Percentiles rank a stretch among this genome's conserved stretches.
Conservation (phyloP, 2,329 filamentous ascomycete species). For the Cercospora sp. region DNA sequence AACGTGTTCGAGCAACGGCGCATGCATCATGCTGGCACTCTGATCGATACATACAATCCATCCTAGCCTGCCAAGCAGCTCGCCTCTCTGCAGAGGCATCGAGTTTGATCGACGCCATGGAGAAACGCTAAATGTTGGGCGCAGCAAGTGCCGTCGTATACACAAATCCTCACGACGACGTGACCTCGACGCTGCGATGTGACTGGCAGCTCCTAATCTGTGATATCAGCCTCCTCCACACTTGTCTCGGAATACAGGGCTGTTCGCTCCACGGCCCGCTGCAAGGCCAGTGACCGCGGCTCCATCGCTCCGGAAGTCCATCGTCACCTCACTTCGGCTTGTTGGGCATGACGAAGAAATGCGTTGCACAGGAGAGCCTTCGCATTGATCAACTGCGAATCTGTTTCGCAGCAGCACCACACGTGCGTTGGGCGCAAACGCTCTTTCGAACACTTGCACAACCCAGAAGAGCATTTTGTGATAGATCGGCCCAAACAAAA, state of each 20-base stretch:
- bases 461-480: not conserved
- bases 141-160: not conserved
- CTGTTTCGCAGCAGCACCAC: not conserved
- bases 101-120: not conserved
- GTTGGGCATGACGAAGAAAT: not conserved
- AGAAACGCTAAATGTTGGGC: not conserved
- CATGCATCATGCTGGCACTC: constrained; percentile 9
- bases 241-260: constrained; percentile 3
- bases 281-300: not conserved
- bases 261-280: constrained; percentile 1
- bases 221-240: not conserved
- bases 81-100: not conserved
- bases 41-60: not conserved
- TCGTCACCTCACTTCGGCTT: not conserved
- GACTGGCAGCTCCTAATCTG: constrained; percentile 1
- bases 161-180: not conserved
- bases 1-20: constrained; percentile 12
- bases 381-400: not conserved
- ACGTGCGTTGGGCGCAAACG: not conserved
- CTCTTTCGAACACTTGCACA: not conserved
- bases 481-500: not conserved
- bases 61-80: not conserved
- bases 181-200: constrained; percentile 2
- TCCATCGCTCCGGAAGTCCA: not conserved
- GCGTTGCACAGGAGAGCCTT: not conserved